Base-by-base conservation (phyloP, 306 rosid species). In the Trifolium dubium region DNA sequence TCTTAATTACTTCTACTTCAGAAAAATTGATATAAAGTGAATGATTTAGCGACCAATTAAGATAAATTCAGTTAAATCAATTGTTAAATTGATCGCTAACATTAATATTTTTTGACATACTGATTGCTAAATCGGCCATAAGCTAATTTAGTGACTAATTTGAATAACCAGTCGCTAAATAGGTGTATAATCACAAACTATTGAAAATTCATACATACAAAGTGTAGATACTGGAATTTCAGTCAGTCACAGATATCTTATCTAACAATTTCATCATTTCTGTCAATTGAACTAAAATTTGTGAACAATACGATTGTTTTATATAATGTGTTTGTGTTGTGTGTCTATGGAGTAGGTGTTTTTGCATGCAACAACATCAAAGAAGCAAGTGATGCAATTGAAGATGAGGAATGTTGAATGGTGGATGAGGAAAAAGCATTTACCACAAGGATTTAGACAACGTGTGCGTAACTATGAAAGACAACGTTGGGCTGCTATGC, bases 401-500 rank as follows among this genome's bases (percentile, higher is more conserved):
- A 87, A 83, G 85, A 92, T 92, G 95, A 92, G 98, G 77, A 92
- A 92, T 49, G 72, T 92, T 69, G 98, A 92, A 69, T 92, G 97
- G 98, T 92, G 98, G 98, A 90, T 92, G 98, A 87, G 91, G 82
- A 92, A 86, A 81, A 83, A 94, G 79, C 77, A 62, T 0, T 76
- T 92, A 83, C 98, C 98, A 0, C 86, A 58, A 59, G 92, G 87
- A n/a, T 92, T 86, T 54, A 18, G 91, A 56, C 98, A 92, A 28
- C 85, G 95, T 0, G 98, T 92, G 54, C 88, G 95, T 1, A 88
- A 75, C 83, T 92, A 86, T 5, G 98, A 92, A 84, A 83, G 97
- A 6, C 98, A 90, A 9, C 84, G 91, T 23, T 92, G 95, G 98
- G 98, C 98, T 0, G 97, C 98, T 4, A 92, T 86, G 95, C 94